Percentiles rank a stretch among this genome's conserved stretches.
phyloP scores from a whole-genome alignment of 768 basidiomycete genomes.

The Tylopilus sp. region DNA sequence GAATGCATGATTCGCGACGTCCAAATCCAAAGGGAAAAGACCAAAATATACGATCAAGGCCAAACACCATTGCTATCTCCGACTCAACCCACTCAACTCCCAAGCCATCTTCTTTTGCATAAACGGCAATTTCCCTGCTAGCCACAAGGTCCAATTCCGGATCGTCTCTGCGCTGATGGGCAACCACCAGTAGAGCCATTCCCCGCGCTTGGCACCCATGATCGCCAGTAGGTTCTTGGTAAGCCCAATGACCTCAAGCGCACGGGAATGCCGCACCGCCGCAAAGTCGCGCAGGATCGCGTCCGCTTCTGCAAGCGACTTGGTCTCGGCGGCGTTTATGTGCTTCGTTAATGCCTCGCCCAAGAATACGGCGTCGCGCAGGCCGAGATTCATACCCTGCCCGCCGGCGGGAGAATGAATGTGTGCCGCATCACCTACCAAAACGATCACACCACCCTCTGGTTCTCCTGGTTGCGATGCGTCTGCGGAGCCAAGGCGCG shows the following conservation, averaged over 20 bases:
- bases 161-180: slow-evolving; percentile 27
- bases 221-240: slow-evolving; percentile 35
- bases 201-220: slow-evolving; percentile 15
- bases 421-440: slow-evolving; percentile 49
- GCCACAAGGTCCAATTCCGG: slow-evolving; percentile 27
- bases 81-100: slow-evolving; percentile 27
- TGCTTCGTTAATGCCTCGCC: slow-evolving; percentile 41
- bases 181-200: slow-evolving; percentile 23
- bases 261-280: slow-evolving; percentile 34
- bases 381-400: slow-evolving; percentile 58
- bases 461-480: neutral
- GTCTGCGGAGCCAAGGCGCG: slow-evolving; percentile 22
- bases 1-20: neutral
- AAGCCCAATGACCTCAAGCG: slow-evolving; percentile 39
- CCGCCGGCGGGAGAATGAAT: slow-evolving; percentile 56
- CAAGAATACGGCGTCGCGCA: slow-evolving; percentile 49
- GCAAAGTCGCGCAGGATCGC: slow-evolving; percentile 36
- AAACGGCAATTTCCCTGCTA: slow-evolving; percentile 19
- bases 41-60: neutral
- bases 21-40: neutral
- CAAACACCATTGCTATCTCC: slow-evolving; percentile 8
- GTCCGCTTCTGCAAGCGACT: slow-evolving; percentile 24
- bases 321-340: slow-evolving; percentile 17
- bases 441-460: slow-evolving; percentile 20
- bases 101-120: slow-evolving; percentile 18